Evolutionary conservation across 192 early-diverging fungal genomes (phyloP).

Genomic region (Endogone sp.): DNA sequence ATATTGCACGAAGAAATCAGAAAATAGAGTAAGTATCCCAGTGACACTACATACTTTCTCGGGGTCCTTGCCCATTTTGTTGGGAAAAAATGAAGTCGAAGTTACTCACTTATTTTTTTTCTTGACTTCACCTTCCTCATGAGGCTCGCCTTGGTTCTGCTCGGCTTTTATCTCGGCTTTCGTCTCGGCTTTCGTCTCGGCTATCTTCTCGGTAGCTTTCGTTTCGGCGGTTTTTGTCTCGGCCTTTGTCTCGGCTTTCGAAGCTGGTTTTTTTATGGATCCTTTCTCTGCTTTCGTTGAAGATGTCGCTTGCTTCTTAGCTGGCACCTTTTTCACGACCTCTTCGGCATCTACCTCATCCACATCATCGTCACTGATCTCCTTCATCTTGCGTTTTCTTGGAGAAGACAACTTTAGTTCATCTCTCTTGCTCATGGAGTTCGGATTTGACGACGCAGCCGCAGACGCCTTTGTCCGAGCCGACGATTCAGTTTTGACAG

Average conservation of each 20-base stretch:
- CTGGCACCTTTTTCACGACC: background rate
- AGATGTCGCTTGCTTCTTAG: background rate
- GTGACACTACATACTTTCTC: background rate
- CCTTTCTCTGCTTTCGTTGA: background rate
- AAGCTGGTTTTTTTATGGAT: background rate
- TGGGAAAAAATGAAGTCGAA: no score
- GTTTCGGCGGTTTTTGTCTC: background rate
- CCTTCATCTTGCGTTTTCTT: no score
- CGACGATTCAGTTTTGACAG: no score
- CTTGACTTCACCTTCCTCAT: background rate
- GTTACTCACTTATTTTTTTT: slow-evolving; percentile 7
- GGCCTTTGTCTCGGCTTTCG: background rate
- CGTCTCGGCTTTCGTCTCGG: background rate
- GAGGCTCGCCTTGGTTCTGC: background rate
- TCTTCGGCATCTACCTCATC: background rate
- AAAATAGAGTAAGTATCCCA: background rate
- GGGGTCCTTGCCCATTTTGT: background rate
- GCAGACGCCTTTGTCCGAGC: no score
- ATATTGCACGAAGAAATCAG: no score
- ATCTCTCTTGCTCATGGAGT: no score
- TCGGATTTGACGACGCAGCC: no score
- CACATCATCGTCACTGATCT: background rate
- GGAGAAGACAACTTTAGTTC: no score
- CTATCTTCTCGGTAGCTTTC: background rate
- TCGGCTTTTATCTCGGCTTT: background rate